These are phyloP conservation scores for Periconia macrospinosa DNA, from an alignment of 2,329 filamentous ascomycete species.

Conservation along the genomic window DNA sequence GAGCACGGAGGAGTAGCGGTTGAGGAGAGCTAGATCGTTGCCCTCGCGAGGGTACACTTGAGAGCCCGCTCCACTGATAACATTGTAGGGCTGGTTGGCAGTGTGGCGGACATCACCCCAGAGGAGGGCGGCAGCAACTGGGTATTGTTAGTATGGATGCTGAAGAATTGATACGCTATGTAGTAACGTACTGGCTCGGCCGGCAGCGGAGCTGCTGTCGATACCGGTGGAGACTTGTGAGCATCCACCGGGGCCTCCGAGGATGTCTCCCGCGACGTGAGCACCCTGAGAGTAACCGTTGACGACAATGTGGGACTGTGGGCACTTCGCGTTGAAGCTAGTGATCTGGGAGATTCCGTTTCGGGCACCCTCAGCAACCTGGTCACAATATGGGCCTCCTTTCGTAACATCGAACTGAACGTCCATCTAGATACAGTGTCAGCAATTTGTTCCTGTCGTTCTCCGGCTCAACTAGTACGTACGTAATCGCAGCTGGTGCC, in stretches of 20 bases:
- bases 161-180: conserved; percentile 12
- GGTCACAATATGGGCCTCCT: conserved; percentile 18
- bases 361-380: conserved; percentile 21
- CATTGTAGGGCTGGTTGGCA: conserved; percentile 27
- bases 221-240: conserved; percentile 19
- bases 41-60: conserved; percentile 16
- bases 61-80: conserved; percentile 19
- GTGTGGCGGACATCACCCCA: conserved; percentile 25
- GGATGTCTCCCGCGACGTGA: conserved; percentile 61
- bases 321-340: conserved; percentile 57
- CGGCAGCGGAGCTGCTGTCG: conserved; percentile 20
- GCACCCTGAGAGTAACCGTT: conserved; percentile 64
- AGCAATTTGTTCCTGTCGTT: too few species aligned
- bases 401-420: conserved; percentile 18
- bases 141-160: not conserved
- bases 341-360: conserved; percentile 49
- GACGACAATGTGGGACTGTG: conserved; percentile 58
- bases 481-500: conserved; percentile 26
- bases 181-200: conserved; percentile 23
- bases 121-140: conserved; percentile 28
- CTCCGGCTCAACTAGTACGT: too few species aligned
- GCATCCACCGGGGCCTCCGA: conserved; percentile 51
- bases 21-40: conserved; percentile 18
- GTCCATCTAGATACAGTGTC: conserved; percentile 11
- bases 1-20: conserved; percentile 50